These are phyloP conservation scores for Hamigera avellanea DNA, from an alignment of 495 filamentous ascomycete species.

Conservation along the genomic window DNA sequence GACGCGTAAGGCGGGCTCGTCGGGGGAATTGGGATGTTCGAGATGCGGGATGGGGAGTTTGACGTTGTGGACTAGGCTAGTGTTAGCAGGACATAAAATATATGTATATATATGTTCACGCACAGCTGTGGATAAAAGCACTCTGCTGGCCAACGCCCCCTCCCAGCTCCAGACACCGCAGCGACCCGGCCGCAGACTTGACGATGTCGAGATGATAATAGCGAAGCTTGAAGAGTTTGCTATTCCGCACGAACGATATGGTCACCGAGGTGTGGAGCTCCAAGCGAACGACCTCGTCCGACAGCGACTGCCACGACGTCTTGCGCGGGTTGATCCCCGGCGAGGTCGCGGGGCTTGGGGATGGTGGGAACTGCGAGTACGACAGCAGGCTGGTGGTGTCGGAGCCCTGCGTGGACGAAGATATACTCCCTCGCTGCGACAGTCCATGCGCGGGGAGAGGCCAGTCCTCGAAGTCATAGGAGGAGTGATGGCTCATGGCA, in stretches of 20 bases:
- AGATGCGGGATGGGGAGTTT: slow-evolving; percentile 33
- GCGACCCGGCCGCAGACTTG: slow-evolving; percentile 26
- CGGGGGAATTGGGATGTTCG: slow-evolving; percentile 28
- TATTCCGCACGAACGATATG: slow-evolving; percentile 29
- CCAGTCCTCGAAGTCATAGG: background rate
- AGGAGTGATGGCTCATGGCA: background rate
- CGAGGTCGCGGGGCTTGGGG: slow-evolving; percentile 19
- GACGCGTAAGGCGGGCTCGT: slow-evolving; percentile 25
- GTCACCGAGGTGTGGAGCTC: slow-evolving; percentile 27
- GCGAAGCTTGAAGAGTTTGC: slow-evolving; percentile 30
- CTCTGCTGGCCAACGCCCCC: slow-evolving; percentile 29
- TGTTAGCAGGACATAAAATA: background rate
- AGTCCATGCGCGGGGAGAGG: background rate
- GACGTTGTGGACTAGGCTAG: slow-evolving; percentile 23
- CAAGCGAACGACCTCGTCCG: slow-evolving; percentile 27
- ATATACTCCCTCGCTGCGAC: slow-evolving; percentile 21
- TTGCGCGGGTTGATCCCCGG: slow-evolving; percentile 23
- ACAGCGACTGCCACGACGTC: slow-evolving; percentile 19
- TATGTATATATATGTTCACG: slow-evolving; percentile 6
- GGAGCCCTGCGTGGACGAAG: slow-evolving; percentile 30
- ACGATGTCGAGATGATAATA: slow-evolving; percentile 32
- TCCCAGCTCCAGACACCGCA: slow-evolving; percentile 29
- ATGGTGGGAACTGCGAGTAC: slow-evolving; percentile 11
- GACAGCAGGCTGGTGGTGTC: slow-evolving; percentile 23
- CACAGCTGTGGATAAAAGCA: slow-evolving; percentile 32